These are phyloP conservation scores for Colletotrichum chrysophilum DNA, from an alignment of 2,329 filamentous ascomycete species.

Conservation along the genomic window DNA sequence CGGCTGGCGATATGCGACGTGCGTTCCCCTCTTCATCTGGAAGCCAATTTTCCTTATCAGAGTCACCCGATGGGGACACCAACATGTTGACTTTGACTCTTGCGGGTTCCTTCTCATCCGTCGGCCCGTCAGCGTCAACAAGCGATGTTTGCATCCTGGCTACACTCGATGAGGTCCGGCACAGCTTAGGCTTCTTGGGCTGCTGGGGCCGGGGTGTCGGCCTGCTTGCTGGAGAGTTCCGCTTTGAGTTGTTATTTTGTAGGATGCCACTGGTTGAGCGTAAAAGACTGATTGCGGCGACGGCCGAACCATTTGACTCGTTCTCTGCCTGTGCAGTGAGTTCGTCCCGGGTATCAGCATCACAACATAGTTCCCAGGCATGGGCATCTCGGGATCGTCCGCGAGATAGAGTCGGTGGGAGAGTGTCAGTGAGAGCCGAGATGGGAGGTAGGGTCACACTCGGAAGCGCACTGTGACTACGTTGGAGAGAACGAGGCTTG, in stretches of 20 bases:
- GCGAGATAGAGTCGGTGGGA: conserved; percentile 62
- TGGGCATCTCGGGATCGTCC: conserved; percentile 86
- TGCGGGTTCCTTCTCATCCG: conserved; percentile 21
- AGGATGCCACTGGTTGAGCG: conserved; percentile 67
- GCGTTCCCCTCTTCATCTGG: conserved; percentile 55
- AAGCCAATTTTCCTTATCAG: conserved; percentile 94
- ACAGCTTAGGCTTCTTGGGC: conserved; percentile 67
- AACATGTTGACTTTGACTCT: conserved; percentile 44
- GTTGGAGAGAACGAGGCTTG: conserved; percentile 56
- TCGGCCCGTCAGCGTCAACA: background rate
- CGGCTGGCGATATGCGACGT: conserved; percentile 28
- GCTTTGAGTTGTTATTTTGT: conserved; percentile 66
- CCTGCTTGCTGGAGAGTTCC: conserved; percentile 55
- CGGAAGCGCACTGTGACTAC: conserved; percentile 73
- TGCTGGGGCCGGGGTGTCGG: conserved; percentile 32
- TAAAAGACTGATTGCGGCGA: conserved; percentile 81
- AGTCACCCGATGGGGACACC: conserved; percentile 59
- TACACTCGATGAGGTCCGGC: conserved; percentile 65
- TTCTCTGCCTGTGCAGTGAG: conserved; percentile 82
- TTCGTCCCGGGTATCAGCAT: conserved; percentile 79
- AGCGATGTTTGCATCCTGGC: conserved; percentile 59
- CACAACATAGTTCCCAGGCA: conserved; percentile 90
- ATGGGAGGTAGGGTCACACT: conserved; percentile 63
- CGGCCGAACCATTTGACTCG: conserved; percentile 79
- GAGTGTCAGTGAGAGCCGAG: conserved; percentile 54